A percentile compares a stretch with the other conserved stretches of the same genome.
These are phyloP conservation scores for Hericium alpestre DNA, from an alignment of 768 basidiomycete species.

Conservation along the genomic window DNA sequence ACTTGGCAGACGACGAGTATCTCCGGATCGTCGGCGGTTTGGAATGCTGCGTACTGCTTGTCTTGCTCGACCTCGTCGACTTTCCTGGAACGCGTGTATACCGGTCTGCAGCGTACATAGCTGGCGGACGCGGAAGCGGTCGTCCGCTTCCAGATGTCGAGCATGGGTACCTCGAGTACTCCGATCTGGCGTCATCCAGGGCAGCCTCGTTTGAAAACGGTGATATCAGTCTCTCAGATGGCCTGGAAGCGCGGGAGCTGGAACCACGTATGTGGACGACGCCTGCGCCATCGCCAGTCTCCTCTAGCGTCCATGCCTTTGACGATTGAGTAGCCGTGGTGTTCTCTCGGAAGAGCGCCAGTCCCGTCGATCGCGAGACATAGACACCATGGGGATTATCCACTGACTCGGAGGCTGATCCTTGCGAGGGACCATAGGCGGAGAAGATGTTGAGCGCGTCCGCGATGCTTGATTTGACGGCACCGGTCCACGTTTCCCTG, in stretches of 20 bases:
- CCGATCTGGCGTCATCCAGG: background rate
- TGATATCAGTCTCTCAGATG: background rate
- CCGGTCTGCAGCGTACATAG: background rate
- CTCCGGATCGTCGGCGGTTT: background rate
- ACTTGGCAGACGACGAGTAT: slow-evolving; percentile 2
- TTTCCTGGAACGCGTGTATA: background rate
- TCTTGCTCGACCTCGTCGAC: background rate
- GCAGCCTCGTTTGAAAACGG: background rate
- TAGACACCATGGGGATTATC: background rate
- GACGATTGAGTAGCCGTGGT: background rate
- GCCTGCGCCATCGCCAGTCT: slow-evolving; percentile 27
- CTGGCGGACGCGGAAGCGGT: background rate
- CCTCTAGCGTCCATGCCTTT: slow-evolving; percentile 30
- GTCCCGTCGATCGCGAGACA: background rate
- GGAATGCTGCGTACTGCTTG: background rate
- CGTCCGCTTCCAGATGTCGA: no score
- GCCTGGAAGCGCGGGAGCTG: background rate
- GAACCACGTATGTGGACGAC: slow-evolving; percentile 18
- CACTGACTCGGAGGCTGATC: background rate
- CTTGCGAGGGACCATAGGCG: background rate
- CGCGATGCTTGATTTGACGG: slow-evolving; percentile 10
- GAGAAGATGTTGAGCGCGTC: slow-evolving; percentile 6
- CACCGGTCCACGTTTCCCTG: slow-evolving; percentile 10
- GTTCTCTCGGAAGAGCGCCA: background rate
- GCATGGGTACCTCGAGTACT: background rate